Base-by-base conservation (phyloP, 768 basidiomycete species). In the Russula lepida region DNA sequence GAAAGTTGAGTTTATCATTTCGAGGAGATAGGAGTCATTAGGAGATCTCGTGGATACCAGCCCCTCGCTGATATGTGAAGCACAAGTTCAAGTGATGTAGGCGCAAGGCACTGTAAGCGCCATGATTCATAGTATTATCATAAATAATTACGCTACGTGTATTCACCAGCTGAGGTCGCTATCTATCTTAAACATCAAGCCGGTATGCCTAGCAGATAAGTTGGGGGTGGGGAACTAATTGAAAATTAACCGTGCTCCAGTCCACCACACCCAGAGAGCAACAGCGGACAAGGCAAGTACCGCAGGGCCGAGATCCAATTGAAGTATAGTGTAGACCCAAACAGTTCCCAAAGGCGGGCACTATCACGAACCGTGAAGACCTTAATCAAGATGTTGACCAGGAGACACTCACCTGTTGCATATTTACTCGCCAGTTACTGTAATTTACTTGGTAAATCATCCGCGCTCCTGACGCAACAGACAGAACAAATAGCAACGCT, bases 321-420 rank as follows among this genome's bases (percentile, higher is more conserved):
- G 86, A 13, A 90, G 74, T 52, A 91, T 75, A 3, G 82, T 77
- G 67, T 88, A 92, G 9, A 91, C 75, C 90, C 91, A 92, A 6
- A 87, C 69, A 0, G 89, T 90, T 3, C 84, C 84, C 57, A 92
- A 73, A 12, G 91, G 88, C 13, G 91, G 90, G 59, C 81, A 80
- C 91, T 92, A 58, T 37, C 37, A 56, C 59, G 37, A 44, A 33
- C 43, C 12, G 47, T 43, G n/a, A 28, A 13, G 21, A 21, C 13
- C 1, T 60, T 39, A 27, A 46, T 28, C 47, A 33, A n/a, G 17
- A 12, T 32, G 35, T 30, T 12, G 35, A 41, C 4, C 17, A 35
- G 8, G 51, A 49, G 49, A 30, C 13, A 65, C 72, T 44, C 56
- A 89, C 90, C 81, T 92, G 89, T 49, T 78, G 79, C 77, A 92